Conservation (phyloP, 176 grass and related monocot genomes). For the Cenchrus fungigraminus region DNA sequence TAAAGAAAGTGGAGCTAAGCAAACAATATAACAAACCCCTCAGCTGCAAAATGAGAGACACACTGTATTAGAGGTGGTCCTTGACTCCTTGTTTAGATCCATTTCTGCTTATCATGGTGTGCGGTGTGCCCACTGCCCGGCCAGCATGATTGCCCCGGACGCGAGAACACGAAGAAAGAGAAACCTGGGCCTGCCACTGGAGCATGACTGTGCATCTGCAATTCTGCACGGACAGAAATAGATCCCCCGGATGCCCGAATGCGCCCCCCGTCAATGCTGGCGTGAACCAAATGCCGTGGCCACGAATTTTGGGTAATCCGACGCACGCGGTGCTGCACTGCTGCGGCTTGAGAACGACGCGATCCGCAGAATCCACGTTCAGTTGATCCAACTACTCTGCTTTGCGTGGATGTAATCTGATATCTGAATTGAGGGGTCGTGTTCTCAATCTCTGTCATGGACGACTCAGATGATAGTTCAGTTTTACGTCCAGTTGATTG, state of each 20-base stretch:
- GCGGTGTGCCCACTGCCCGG: too few relatives aligned
- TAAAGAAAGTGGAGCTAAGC: neutral
- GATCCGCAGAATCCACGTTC: neutral
- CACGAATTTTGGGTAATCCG: neutral
- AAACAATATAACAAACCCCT: neutral
- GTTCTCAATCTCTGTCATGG: neutral
- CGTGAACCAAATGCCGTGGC: neutral
- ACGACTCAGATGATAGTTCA: neutral
- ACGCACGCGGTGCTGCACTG: neutral
- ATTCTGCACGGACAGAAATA: neutral
- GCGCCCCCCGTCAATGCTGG: neutral
- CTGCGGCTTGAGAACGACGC: neutral
- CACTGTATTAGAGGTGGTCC: neutral
- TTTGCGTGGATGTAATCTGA: conserved; percentile 10
- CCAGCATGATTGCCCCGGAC: conserved; percentile 21
- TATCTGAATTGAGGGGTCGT: neutral
- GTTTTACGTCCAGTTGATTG: neutral
- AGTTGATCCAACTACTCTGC: neutral
- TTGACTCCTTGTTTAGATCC: neutral
- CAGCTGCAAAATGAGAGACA: neutral
- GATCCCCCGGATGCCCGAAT: neutral
- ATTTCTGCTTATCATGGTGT: neutral
- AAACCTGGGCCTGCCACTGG: neutral
- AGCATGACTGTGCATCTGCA: neutral
- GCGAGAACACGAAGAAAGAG: conserved; percentile 18